Percentiles rank a stretch among this genome's conserved stretches.
These are phyloP conservation scores for Cutaneotrichosporon sp. DNA, from an alignment of 1,284 basidiomycete genomes.

Conservation along the genomic window DNA sequence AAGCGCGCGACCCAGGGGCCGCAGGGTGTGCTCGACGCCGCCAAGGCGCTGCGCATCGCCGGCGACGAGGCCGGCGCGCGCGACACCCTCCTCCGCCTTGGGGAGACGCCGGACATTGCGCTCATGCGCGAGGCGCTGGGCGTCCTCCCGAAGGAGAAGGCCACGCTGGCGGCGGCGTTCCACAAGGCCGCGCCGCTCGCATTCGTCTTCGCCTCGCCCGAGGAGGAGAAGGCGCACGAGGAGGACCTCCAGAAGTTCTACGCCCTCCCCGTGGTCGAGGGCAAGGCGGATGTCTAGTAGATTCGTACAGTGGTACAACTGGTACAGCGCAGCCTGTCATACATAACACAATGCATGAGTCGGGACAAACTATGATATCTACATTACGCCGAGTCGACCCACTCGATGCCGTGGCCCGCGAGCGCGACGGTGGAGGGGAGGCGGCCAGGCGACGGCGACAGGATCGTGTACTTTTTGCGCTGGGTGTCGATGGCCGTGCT, in stretches of 20 bases:
- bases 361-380: not conserved
- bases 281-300: conserved; percentile 29
- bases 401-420: conserved; percentile 75
- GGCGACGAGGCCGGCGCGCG: conserved; percentile 25
- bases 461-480: conserved; percentile 80
- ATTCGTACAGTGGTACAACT: not conserved
- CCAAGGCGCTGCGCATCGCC: conserved; percentile 56
- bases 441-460: conserved; percentile 79
- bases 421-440: conserved; percentile 75
- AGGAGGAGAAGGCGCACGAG: conserved; percentile 36
- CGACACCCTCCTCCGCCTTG: conserved; percentile 61
- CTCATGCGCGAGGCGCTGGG: conserved; percentile 62
- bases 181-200: conserved; percentile 47
- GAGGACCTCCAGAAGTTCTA: conserved; percentile 5
- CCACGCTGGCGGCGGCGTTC: conserved; percentile 36
- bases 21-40: conserved; percentile 63
- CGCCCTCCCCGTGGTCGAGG: conserved; percentile 9
- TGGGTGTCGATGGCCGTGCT: conserved; percentile 78
- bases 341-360: conserved; percentile 14
- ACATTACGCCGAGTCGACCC: conserved; percentile 68
- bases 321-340: conserved; percentile 8
- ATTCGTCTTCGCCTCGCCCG: conserved; percentile 45
- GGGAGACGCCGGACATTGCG: conserved; percentile 60
- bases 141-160: conserved; percentile 65
- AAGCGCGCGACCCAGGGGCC: conserved; percentile 62